phyloP scores from a whole-genome alignment of 345 rosid genomes.

The Erucastrum elatum region DNA sequence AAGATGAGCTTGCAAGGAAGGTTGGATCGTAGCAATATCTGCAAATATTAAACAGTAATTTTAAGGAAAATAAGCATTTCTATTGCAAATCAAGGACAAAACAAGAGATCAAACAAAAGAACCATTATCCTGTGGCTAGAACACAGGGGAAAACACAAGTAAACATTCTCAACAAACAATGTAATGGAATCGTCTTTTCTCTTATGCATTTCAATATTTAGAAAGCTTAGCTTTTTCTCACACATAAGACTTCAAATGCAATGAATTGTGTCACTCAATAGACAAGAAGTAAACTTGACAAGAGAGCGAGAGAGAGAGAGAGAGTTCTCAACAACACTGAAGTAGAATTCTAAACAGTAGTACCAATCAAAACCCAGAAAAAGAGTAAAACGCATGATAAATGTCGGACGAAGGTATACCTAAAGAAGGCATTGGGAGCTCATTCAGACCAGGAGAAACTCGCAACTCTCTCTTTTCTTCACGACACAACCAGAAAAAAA shows the following conservation, averaged over 20 bases:
- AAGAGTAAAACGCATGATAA: background rate
- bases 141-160: background rate
- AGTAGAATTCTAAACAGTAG: no score
- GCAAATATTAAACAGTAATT: conserved; percentile 19
- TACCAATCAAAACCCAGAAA: background rate
- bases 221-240: background rate
- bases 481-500: background rate
- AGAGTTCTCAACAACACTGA: no score
- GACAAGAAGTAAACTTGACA: background rate
- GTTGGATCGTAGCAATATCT: conserved; percentile 75
- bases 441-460: conserved; percentile 55
- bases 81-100: background rate
- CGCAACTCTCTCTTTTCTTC: background rate
- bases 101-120: background rate
- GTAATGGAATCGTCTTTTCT: background rate
- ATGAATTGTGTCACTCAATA: background rate
- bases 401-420: conserved; percentile 42
- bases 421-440: conserved; percentile 83
- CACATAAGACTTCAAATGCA: background rate
- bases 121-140: background rate
- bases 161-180: no score
- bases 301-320: background rate
- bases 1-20: conserved; percentile 61
- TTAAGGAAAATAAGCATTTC: background rate
- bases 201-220: background rate